A percentile compares a stretch with the other conserved stretches of the same genome.
These are phyloP conservation scores for Ophiocordyceps camponoti-saundersi DNA, from an alignment of 2,329 filamentous ascomycete genomes.

Conservation along the genomic window DNA sequence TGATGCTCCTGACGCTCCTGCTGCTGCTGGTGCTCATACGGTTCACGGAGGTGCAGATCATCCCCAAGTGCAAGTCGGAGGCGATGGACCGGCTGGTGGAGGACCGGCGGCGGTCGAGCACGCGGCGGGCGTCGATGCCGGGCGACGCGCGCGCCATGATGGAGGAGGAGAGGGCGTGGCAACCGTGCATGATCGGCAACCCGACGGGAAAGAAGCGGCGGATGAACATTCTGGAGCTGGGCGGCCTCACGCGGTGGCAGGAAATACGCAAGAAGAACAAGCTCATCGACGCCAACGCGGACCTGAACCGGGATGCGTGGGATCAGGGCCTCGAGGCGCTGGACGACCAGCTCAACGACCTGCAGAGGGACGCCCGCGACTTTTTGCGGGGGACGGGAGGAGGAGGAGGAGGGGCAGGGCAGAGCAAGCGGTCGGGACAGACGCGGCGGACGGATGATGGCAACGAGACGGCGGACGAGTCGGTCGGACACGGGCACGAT, in stretches of 20 bases:
- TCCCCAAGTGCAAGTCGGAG: conserved; percentile 40
- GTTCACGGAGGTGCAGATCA: conserved; percentile 50
- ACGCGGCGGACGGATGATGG: conserved; percentile 12
- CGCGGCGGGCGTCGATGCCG: conserved; percentile 25
- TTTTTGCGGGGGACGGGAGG: conserved; percentile 6
- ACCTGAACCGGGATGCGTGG: conserved; percentile 18
- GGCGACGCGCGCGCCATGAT: conserved; percentile 20
- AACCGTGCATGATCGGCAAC: conserved; percentile 54
- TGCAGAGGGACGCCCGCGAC: conserved; percentile 15
- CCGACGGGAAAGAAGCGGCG: conserved; percentile 50
- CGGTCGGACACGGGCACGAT: conserved; percentile 9
- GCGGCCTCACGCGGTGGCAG: conserved; percentile 50
- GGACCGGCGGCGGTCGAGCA: conserved; percentile 29
- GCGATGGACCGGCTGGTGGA: conserved; percentile 36
- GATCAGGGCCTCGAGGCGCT: conserved; percentile 19
- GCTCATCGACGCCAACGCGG: conserved; percentile 29
- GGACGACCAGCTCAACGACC: conserved; percentile 18
- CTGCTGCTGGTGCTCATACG: conserved; percentile 45
- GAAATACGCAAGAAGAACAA: conserved; percentile 49
- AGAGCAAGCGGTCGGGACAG: conserved; percentile 7
- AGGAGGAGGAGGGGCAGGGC: conserved; percentile 2
- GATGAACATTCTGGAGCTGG: conserved; percentile 57
- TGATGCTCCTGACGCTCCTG: conserved; percentile 46
- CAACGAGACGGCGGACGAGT: conserved; percentile 10
- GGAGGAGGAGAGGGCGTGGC: conserved; percentile 44